Percentiles rank a stretch among this genome's conserved stretches.
Evolutionary conservation across 1,284 basidiomycete genomes (phyloP).

Genomic region (Neonothopanus nambi): DNA sequence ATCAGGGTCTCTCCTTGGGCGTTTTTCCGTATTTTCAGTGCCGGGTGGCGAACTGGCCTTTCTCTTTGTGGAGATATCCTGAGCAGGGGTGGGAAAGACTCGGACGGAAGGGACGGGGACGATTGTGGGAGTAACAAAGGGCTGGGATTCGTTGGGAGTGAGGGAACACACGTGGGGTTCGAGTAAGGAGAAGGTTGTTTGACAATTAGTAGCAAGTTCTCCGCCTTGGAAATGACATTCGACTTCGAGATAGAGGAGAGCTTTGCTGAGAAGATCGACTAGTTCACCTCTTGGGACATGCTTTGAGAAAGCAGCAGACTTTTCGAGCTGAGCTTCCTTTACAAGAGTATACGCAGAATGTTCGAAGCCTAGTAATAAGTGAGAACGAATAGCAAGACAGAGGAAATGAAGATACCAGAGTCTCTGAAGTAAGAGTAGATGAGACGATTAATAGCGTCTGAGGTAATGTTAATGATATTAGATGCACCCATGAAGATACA

Average conservation of each 20-base stretch:
- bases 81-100: constrained; percentile 1
- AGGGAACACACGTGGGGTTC: constrained; percentile 65
- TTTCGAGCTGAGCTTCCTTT: constrained; percentile 65
- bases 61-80: constrained; percentile 38
- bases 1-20: constrained; percentile 44
- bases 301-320: constrained; percentile 62
- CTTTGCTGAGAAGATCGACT: constrained; percentile 77
- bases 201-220: constrained; percentile 60
- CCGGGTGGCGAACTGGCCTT: constrained; percentile 46
- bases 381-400: neutral
- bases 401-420: constrained; percentile 26
- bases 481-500: neutral
- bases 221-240: constrained; percentile 76
- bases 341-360: constrained; percentile 51
- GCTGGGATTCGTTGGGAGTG: constrained; percentile 5
- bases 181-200: constrained; percentile 66
- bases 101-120: neutral
- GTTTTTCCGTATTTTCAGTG: constrained; percentile 50
- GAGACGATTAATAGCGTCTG: constrained; percentile 83
- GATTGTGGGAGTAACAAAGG: constrained; percentile 5
- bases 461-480: constrained; percentile 56
- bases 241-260: constrained; percentile 80
- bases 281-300: constrained; percentile 83
- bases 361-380: constrained; percentile 67
- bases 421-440: constrained; percentile 82